Evolutionary conservation across 2,329 filamentous ascomycete species (phyloP), one percentile per base, ranked within the genome.

Genomic region (Onygenales sp.): DNA sequence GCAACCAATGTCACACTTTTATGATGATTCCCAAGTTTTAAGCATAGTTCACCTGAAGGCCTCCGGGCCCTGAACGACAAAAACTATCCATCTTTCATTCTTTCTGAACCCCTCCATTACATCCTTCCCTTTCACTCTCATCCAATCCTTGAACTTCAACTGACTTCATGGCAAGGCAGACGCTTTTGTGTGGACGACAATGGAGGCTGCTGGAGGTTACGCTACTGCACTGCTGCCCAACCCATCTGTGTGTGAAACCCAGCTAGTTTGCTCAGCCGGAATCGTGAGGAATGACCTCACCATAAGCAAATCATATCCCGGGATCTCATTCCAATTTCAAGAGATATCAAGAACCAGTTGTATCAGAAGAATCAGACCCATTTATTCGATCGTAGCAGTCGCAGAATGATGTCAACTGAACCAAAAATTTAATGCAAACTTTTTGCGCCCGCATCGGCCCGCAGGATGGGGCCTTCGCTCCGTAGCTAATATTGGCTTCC

Each of bases 21-120:
- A 56, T 63, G 62, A 63, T 62, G 62, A 63, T 51, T 54, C 55
- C 54, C 54, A 54, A 54, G 57, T 57, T 51, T 53, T 53, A 63
- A 61, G 62, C 62, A 63, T 63, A 63, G 62, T 63, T 63, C 62
- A 63, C 56, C 62, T 63, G 62, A 63, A 58, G 58, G 56, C 57
- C 60, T 59, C 52, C 50, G 56, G 59, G 55, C 53, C 57, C 52
- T 63, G 62, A 63, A 63, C 58, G 62, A 63, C 51, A 63, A 63
- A 55, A 54, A 48, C 37, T 51, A 54, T 58, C 54, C 61, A 63
- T 63, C 62, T 62, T 63, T 63, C 61, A 61, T 36, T 50, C 52
- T 55, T 57, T 52, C 48, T 53, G 43, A 54, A 31, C 33, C 21
- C 8, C 51, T 40, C 14, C 10, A 42, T 48, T 13, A 44, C 37